Percentiles rank a stretch among this genome's conserved stretches.
These are phyloP conservation scores for Dactylonectria macrodidyma DNA, from an alignment of 2,329 filamentous ascomycete genomes.

Conservation along the genomic window DNA sequence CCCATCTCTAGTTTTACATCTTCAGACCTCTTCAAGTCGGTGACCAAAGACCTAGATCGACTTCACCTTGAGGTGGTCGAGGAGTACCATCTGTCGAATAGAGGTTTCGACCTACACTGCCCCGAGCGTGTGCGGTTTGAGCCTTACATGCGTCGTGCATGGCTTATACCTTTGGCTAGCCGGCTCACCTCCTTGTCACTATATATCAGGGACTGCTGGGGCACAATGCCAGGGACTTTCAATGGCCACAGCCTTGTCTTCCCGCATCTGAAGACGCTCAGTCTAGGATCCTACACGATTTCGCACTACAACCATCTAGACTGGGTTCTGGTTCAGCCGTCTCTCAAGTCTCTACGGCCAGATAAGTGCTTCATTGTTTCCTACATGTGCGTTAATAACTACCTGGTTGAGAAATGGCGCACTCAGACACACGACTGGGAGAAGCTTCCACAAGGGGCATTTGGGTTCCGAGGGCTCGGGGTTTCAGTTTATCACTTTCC, in stretches of 20 bases:
- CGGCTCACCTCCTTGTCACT: constrained; percentile 42
- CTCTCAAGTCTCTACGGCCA: constrained; percentile 27
- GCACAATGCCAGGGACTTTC: constrained; percentile 39
- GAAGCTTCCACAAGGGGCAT: not conserved
- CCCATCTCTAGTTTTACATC: constrained; percentile 18
- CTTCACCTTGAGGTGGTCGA: constrained; percentile 33
- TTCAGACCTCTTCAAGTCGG: constrained; percentile 18
- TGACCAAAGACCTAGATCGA: constrained; percentile 32
- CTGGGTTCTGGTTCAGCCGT: constrained; percentile 40
- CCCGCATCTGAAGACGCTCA: constrained; percentile 36
- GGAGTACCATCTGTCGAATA: not conserved
- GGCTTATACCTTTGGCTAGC: constrained; percentile 33
- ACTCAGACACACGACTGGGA: constrained; percentile 32
- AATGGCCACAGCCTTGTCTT: constrained; percentile 38
- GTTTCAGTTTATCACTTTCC: not conserved
- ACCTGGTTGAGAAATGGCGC: not conserved
- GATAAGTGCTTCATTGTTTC: constrained; percentile 31
- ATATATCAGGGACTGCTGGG: constrained; percentile 36
- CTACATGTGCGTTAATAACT: not conserved
- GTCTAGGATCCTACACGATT: constrained; percentile 31
- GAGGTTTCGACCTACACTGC: constrained; percentile 21
- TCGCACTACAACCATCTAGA: constrained; percentile 42
- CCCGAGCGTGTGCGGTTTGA: constrained; percentile 38
- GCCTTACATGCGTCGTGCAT: constrained; percentile 33
- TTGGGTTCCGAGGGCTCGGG: accelerated